Base-by-base conservation (phyloP, 495 filamentous ascomycete species). In the Schizothecium vesticola region DNA sequence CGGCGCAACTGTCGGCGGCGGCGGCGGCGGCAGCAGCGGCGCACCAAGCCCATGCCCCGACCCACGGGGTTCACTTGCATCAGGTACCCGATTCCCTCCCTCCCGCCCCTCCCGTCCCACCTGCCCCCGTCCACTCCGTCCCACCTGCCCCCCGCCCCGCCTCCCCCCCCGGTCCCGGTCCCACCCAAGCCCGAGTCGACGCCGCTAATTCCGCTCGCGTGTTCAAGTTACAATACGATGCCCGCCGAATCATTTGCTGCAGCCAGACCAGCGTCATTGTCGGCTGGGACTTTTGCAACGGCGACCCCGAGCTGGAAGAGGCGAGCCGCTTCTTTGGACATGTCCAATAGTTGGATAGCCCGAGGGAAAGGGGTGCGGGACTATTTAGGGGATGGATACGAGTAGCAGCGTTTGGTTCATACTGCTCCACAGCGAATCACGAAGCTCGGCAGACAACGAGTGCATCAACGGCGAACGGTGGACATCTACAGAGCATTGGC, bases 151-250 rank as follows among this genome's bases (percentile, higher is more conserved):
- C 31, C 16, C 1, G 16, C 31, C 59, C 67, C 58, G 12, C 64
- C 58, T 58, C 19, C 36, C 58, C 59, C 59, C 73, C 71, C 56
- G 69, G 68, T 16, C 73, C 68, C 29, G 68, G 68, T 29, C 28
- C 69, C 29, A 61, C 68, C 26, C 62, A 67, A 24, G 64, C 70
- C 12, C 75, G 75, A 22, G 57, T 70, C 28, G 75, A 85, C 67
- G 69, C 65, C 56, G 75, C 74, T 65, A 87, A 87, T 67, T 77
- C 83, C 63, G 85, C 88, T 16, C 80, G 95, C 28, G 92, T 99
- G n/a, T 99, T 97, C 81, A 99, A 99, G 79, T 83, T 98, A 26
- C 96, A 99, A 80, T 99, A 97, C 72, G 95, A 99, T 74, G 89
- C 93, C 0, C 85, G 94, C 59, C 89, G 94, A 75, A 96, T 99